These are phyloP conservation scores for Globisporangium perplexum DNA, from an alignment of 352 stramenopile genomes.

Conservation along the genomic window DNA sequence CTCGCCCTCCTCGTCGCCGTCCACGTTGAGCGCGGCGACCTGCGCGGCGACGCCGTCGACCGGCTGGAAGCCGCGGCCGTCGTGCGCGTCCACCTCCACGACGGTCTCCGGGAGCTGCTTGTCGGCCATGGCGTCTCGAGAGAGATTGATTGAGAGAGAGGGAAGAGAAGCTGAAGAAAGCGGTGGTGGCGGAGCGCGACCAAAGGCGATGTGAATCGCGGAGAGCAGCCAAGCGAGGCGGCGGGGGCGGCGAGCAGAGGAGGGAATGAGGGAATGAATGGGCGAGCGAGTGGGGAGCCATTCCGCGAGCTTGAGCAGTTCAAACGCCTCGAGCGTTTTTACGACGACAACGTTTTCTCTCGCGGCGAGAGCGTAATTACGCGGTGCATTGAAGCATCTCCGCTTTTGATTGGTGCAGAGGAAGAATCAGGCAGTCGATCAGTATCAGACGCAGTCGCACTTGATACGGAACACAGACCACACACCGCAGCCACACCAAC, in stretches of 20 bases:
- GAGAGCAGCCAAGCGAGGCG: too few species aligned
- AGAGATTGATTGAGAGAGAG: not conserved
- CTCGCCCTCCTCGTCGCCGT: slow-evolving; percentile 15
- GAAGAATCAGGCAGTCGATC: too few species aligned
- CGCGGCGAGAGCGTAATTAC: not conserved
- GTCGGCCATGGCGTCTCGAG: slow-evolving; percentile 25
- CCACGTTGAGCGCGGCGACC: slow-evolving; percentile 27
- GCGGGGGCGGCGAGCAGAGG: too few species aligned
- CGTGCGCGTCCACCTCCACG: slow-evolving; percentile 56
- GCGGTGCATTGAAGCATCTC: too few species aligned
- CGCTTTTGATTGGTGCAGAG: not conserved
- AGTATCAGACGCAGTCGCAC: not conserved
- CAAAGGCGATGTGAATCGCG: slow-evolving; percentile 12
- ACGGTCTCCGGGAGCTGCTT: slow-evolving; percentile 37
- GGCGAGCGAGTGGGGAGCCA: not conserved
- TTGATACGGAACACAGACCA: not conserved
- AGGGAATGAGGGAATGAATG: not conserved
- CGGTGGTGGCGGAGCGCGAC: not conserved
- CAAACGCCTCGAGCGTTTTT: too few species aligned
- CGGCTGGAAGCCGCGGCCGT: slow-evolving; percentile 59
- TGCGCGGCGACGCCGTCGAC: slow-evolving; percentile 35
- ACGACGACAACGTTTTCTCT: not conserved
- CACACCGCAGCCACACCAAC: too few species aligned
- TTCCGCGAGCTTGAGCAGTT: too few species aligned
- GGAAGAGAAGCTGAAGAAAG: not conserved